Evolutionary conservation across 2,329 filamentous ascomycete genomes (phyloP), one percentile per base, ranked within the genome.

Genomic region (Coleophoma eucalyptorum): DNA sequence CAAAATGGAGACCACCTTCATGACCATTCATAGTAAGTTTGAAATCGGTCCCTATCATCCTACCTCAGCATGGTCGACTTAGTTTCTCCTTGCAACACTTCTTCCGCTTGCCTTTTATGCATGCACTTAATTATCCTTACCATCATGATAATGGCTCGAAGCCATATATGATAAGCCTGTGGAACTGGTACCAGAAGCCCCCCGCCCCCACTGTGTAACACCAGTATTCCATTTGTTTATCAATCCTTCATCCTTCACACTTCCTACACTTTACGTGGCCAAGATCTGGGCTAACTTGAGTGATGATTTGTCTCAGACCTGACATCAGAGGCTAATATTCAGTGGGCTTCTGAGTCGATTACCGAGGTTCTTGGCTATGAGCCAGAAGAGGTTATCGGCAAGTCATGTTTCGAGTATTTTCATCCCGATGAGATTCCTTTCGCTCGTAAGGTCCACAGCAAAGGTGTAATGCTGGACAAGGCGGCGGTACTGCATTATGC

Each of bases 321-420:
- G 53, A 80, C 83, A 41, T 75, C 80, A 50, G 86, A 93, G 65
- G 90, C 89, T 60, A 87, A 84, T 55, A 87, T 95, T 55, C 78
- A 92, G 55, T 95, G 91, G 69, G 87, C 84, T 18, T 95, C 90
- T 46, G 88, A 91, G 61, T 94, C 90, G 2, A 84, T 96, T 56
- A 76, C 83, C 60, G 89, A 95, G 61, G 90, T 95, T 55, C 80
- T 96, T 40, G 90, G 89, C 48, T 93, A 90, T 63, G 78, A 80
- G 18, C 87, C 90, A 3, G 77, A 86, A 53, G 88, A 95, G 64
- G 83, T 95, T 15, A 79, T 84, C 62, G 84, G 87, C 55, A 84
- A 76, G 63, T 90, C 90, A 53, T 86, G 84, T 63, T 96, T 92
- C 76, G 87, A 94, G 31, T 95, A 89, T 67, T 95, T 95, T 64